phyloP scores from a whole-genome alignment of 2,329 filamentous ascomycete species.

The Exophiala calicioides region DNA sequence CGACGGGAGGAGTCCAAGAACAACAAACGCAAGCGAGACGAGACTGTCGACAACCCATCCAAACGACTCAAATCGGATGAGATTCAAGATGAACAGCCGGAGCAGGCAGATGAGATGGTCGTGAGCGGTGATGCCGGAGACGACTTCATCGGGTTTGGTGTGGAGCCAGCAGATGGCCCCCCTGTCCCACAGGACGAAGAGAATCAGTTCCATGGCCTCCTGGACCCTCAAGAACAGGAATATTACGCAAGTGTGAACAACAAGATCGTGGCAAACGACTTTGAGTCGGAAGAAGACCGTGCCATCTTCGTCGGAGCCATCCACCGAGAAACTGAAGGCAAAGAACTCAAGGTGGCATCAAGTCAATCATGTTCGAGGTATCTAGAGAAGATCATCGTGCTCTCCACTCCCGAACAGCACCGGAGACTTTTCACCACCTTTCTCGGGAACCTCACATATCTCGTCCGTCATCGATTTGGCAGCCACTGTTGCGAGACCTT shows the following conservation, averaged over 20 bases:
- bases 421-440: conserved; percentile 86
- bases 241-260: conserved; percentile 91
- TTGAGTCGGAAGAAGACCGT: conserved; percentile 72
- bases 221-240: conserved; percentile 90
- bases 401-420: conserved; percentile 77
- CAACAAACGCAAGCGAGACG: conserved; percentile 42
- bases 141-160: conserved; percentile 44
- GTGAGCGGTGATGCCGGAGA: conserved; percentile 31
- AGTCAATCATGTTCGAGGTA: conserved; percentile 93
- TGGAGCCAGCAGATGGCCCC: conserved; percentile 22
- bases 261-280: conserved; percentile 85
- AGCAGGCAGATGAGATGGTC: conserved; percentile 21
- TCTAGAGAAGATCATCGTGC: conserved; percentile 84
- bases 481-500: conserved; percentile 96
- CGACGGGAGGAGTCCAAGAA: conserved; percentile 42
- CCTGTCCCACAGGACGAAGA: conserved; percentile 47
- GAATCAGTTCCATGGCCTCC: conserved; percentile 85
- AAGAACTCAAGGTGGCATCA: conserved; percentile 93
- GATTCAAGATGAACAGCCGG: conserved; percentile 29
- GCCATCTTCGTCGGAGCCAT: conserved; percentile 75
- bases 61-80: conserved; percentile 43
- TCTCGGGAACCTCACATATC: conserved; percentile 78
- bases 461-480: conserved; percentile 93
- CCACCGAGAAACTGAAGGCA: conserved; percentile 81
- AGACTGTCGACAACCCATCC: conserved; percentile 35